phyloP scores from a whole-genome alignment of 768 basidiomycete genomes.

The Suillus americanus region DNA sequence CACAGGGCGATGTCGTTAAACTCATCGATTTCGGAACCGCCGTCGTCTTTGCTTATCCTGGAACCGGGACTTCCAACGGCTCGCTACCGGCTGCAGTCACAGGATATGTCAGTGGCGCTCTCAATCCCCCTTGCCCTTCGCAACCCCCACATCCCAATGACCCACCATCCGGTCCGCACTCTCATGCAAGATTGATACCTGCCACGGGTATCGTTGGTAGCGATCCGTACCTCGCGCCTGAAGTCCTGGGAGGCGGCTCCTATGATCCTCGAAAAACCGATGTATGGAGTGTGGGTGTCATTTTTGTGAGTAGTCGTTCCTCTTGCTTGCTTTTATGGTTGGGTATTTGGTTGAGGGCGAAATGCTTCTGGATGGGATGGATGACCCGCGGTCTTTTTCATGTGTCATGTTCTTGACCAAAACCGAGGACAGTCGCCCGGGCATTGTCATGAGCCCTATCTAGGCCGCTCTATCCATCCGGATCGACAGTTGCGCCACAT shows the following conservation, averaged over 20 bases:
- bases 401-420: neutral
- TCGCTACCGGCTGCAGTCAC: constrained; percentile 7
- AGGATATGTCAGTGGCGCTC: constrained; percentile 17
- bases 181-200: constrained; percentile 41
- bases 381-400: neutral
- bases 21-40: constrained; percentile 99
- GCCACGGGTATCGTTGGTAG: constrained; percentile 94
- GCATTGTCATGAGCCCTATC: neutral
- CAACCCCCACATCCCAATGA: constrained; percentile 10
- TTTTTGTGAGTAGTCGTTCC: constrained; percentile 63
- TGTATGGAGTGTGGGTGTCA: constrained; percentile 98
- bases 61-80: constrained; percentile 50
- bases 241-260: constrained; percentile 74
- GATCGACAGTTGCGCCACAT: neutral
- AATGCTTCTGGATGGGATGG: neutral
- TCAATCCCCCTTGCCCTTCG: neutral
- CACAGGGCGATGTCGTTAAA: constrained; percentile 90
- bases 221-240: constrained; percentile 97
- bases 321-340: neutral
- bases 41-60: constrained; percentile 99
- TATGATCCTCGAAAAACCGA: constrained; percentile 98
- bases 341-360: neutral
- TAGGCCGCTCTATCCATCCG: constrained; percentile 3
- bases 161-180: constrained; percentile 37
- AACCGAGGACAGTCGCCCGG: neutral